Base-by-base conservation (phyloP, 2,329 filamentous ascomycete species). In the Parasarocladium wereldwijsianum region DNA sequence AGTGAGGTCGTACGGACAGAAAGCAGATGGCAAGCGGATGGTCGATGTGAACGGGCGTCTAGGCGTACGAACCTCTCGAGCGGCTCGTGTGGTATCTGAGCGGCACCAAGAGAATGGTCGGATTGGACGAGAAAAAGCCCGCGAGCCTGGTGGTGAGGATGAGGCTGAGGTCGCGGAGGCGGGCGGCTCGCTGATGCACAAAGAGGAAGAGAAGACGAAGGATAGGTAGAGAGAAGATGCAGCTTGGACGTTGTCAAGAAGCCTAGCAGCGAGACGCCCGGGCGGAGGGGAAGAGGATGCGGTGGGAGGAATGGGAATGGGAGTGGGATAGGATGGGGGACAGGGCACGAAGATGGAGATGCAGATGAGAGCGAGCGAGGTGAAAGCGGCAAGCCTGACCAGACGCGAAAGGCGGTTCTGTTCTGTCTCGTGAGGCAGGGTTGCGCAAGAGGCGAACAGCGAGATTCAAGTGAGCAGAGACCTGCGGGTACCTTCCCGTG, bases 181-280 rank as follows among this genome's bases (percentile, higher is more conserved):
- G 19, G 28, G 28, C 28, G 28, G 28, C 20, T 30, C 19, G 28
- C 19, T 24, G 19, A 21, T 30, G 28, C 19, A 24, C 19, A 11
- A 23, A 23, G 19, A 24, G 24, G 13, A 30, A 15, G 30, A 19
- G 34, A 26, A 35, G 31, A 31, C 32, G 17, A 20, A 31, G 18
- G 24, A 27, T 17, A 29, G 29, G 26, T 12, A 17, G 9, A 26
- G 26, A 29, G 22, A 23, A 25, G 26, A 13, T 8, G 28, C 28
- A 21, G 24, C 23, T 30, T 30, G 28, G 28, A 30, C 23, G 31
- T 24, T 22, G 31, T 31, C 32, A 24, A 21, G 33, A 21, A 15
- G 29, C 30, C 8, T 30, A 18, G 26, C 25, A n/a, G 25, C 26
- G 26, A 25, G 25, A 30, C 30, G 34, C 24, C 26, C 31, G 26